Percentiles rank a stretch among this genome's conserved stretches.
These are phyloP conservation scores for Alternaria arbusti DNA, from an alignment of 2,329 filamentous ascomycete genomes.

Conservation along the genomic window DNA sequence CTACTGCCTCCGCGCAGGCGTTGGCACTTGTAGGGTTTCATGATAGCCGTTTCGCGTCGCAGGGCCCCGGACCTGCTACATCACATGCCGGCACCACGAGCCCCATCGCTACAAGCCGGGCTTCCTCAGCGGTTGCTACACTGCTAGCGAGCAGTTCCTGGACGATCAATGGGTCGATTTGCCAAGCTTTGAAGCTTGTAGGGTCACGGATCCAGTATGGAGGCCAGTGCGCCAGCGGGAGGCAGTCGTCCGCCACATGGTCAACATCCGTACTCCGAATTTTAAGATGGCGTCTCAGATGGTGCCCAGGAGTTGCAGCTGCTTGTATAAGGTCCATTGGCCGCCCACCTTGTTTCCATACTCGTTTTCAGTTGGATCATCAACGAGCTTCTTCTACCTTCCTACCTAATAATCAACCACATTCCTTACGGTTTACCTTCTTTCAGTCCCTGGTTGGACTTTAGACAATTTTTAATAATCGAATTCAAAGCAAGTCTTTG, in stretches of 20 bases:
- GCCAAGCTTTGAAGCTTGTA: conserved; percentile 43
- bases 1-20: conserved; percentile 36
- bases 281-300: conserved; percentile 47
- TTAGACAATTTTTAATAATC: conserved; percentile 44
- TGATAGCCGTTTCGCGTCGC: conserved; percentile 41
- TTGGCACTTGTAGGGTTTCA: conserved; percentile 48
- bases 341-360: conserved; percentile 45
- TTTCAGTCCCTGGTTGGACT: conserved; percentile 51
- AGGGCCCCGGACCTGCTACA: conserved; percentile 48
- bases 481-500: conserved; percentile 49
- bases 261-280: conserved; percentile 47
- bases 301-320: conserved; percentile 35
- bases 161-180: conserved; percentile 36
- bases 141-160: conserved; percentile 32
- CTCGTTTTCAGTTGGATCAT: conserved; percentile 48
- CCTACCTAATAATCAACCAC: conserved; percentile 47
- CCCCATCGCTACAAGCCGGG: conserved; percentile 28
- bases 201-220: conserved; percentile 37
- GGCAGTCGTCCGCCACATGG: conserved; percentile 39
- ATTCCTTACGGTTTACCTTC: conserved; percentile 47
- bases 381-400: conserved; percentile 41
- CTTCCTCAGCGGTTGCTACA: conserved; percentile 38
- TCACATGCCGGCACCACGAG: conserved; percentile 39
- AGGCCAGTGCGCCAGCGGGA: conserved; percentile 42
- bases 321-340: conserved; percentile 49